A percentile compares a stretch with the other conserved stretches of the same genome.
These are phyloP conservation scores for Mycosphaerelloides madeirae DNA, from an alignment of 2,329 filamentous ascomycete genomes.

Conservation along the genomic window DNA sequence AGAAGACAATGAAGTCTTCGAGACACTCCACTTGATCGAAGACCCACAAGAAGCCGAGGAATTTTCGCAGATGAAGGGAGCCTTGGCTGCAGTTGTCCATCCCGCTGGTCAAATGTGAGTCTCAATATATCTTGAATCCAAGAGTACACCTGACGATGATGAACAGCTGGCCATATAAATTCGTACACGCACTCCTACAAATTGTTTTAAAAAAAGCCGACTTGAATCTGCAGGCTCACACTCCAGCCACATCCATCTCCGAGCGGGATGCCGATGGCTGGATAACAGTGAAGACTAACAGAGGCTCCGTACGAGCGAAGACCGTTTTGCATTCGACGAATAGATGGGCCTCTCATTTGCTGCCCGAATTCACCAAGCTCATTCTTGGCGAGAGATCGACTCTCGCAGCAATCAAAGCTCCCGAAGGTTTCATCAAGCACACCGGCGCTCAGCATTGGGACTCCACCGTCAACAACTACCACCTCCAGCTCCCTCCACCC, in stretches of 20 bases:
- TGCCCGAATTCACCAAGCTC: constrained; percentile 20
- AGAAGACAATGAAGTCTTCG: constrained; percentile 27
- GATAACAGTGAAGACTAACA: constrained; percentile 20
- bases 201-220: constrained; percentile 15
- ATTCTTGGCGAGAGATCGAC: constrained; percentile 18
- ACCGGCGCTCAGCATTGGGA: constrained; percentile 34
- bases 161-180: constrained; percentile 24
- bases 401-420: constrained; percentile 30
- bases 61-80: constrained; percentile 32
- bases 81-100: constrained; percentile 28
- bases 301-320: constrained; percentile 15
- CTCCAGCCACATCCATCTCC: constrained; percentile 22
- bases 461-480: constrained; percentile 31
- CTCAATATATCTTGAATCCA: not conserved
- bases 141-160: constrained; percentile 3
- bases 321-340: constrained; percentile 23
- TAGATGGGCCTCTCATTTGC: constrained; percentile 22
- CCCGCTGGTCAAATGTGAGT: constrained; percentile 25
- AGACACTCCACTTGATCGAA: constrained; percentile 19
- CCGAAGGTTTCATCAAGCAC: constrained; percentile 28
- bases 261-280: constrained; percentile 23
- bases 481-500: constrained; percentile 31
- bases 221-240: constrained; percentile 28
- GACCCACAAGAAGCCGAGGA: constrained; percentile 25
- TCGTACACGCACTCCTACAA: constrained; percentile 22